phyloP scores from a whole-genome alignment of 805 yeast species.

The Yamadazyma endophytica region DNA sequence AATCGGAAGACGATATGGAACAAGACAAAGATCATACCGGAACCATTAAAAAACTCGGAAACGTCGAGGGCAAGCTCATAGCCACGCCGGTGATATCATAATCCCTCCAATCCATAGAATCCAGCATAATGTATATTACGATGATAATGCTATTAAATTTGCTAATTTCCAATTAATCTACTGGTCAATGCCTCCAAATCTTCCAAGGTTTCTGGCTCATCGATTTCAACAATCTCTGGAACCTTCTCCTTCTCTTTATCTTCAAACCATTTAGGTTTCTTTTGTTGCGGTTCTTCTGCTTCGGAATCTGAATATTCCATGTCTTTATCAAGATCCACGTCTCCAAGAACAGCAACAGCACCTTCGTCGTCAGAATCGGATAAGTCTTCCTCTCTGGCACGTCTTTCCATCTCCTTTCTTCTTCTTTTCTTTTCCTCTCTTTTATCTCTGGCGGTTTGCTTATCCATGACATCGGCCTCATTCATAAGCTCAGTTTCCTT shows the following conservation, averaged over 20 bases:
- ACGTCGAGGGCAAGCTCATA: conserved; percentile 25
- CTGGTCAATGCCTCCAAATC: conserved; percentile 88
- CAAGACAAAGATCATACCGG: conserved; percentile 22
- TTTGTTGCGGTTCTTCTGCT: conserved; percentile 29
- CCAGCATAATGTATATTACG: neutral
- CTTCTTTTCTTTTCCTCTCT: conserved; percentile 84
- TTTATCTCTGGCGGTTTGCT: conserved; percentile 69
- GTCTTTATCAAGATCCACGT: conserved; percentile 43
- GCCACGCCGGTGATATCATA: conserved; percentile 23
- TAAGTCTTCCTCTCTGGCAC: conserved; percentile 36
- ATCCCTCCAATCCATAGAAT: neutral
- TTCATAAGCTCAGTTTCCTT: conserved; percentile 70
- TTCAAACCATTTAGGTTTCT: conserved; percentile 51
- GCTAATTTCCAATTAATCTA: conserved; percentile 30
- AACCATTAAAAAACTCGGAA: conserved; percentile 23
- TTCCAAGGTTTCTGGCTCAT: conserved; percentile 86
- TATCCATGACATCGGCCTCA: conserved; percentile 72
- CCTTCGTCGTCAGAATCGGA: conserved; percentile 25
- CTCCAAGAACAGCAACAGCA: conserved; percentile 21
- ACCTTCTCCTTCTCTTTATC: conserved; percentile 17
- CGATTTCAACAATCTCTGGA: conserved; percentile 60
- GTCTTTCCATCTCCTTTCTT: conserved; percentile 74
- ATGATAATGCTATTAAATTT: neutral
- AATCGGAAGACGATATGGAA: conserved; percentile 26
- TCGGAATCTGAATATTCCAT: conserved; percentile 34